phyloP scores from a whole-genome alignment of 164 flowering plant species.

The Magnolia sinica region DNA sequence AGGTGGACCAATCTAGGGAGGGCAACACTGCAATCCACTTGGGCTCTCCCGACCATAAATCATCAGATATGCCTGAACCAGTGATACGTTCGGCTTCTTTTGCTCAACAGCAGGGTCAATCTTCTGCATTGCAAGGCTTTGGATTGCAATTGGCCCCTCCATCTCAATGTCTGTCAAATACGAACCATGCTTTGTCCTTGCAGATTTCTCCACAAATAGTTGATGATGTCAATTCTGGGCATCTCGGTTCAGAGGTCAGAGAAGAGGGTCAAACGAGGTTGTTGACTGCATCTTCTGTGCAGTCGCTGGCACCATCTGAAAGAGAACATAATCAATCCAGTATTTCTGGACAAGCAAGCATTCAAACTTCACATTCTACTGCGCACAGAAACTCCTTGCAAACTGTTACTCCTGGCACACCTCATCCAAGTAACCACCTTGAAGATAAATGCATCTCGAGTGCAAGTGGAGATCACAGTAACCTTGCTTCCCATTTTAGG shows the following conservation, averaged over 20 bases:
- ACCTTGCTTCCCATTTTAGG: constrained; percentile 29
- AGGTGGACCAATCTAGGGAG: constrained; percentile 75
- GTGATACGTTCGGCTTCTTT: constrained; percentile 28
- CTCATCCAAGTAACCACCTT: constrained; percentile 35
- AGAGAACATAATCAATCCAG: constrained; percentile 20
- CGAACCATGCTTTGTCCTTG: constrained; percentile 34
- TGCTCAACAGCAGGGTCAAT: constrained; percentile 47
- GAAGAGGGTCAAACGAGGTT: constrained; percentile 26
- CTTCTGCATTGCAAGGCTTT: constrained; percentile 58
- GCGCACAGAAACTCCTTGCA: constrained; percentile 25
- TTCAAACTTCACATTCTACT: constrained; percentile 24
- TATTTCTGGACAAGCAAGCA: constrained; percentile 28
- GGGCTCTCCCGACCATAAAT: constrained; percentile 37
- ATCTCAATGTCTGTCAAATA: constrained; percentile 23
- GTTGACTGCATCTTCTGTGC: constrained; percentile 20
- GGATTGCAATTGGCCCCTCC: constrained; percentile 22
- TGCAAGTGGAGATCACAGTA: constrained; percentile 22
- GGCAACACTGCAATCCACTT: constrained; percentile 17
- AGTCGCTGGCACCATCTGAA: constrained; percentile 18
- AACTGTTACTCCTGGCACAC: constrained; percentile 28
- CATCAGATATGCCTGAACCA: constrained; percentile 35
- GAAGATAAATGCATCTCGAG: constrained; percentile 28
- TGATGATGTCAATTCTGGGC: constrained; percentile 29
- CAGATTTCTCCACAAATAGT: constrained; percentile 31
- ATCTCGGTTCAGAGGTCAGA: constrained; percentile 28